Evolutionary conservation across 441 rosid species (phyloP).

Genomic region (Gossypium davidsonii): DNA sequence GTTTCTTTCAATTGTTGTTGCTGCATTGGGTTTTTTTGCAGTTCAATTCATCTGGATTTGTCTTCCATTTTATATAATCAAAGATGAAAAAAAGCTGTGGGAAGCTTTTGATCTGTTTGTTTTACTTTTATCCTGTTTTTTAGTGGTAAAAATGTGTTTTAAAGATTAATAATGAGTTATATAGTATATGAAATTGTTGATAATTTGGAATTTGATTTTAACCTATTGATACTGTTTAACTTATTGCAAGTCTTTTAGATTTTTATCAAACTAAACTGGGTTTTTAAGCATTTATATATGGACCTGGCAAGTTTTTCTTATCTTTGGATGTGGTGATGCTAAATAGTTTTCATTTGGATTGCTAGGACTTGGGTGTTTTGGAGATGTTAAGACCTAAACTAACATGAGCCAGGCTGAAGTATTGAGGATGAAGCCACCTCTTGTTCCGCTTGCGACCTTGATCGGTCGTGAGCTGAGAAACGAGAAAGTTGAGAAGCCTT

Average conservation of each 20-base stretch:
- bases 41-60: neutral
- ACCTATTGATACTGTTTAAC: no score
- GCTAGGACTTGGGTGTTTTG: conserved; percentile 20
- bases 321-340: neutral
- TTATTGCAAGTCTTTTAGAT: no score
- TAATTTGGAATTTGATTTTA: neutral
- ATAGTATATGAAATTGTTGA: neutral
- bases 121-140: neutral
- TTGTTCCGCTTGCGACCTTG: conserved; percentile 81
- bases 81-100: conserved; percentile 5
- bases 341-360: conserved; percentile 11
- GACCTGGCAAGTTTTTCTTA: neutral
- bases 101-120: neutral
- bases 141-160: neutral
- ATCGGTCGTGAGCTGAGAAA: conserved; percentile 88
- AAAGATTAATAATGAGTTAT: neutral
- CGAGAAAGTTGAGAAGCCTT: conserved; percentile 76
- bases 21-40: neutral
- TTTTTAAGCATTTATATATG: neutral
- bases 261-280: no score
- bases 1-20: conserved; percentile 7
- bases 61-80: neutral
- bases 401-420: conserved; percentile 67
- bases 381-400: conserved; percentile 43
- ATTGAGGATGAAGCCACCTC: conserved; percentile 53